Percentiles rank a stretch among this genome's conserved stretches.
Evolutionary conservation across 306 rosid genomes (phyloP).

Genomic region (Canavalia ensiformis): DNA sequence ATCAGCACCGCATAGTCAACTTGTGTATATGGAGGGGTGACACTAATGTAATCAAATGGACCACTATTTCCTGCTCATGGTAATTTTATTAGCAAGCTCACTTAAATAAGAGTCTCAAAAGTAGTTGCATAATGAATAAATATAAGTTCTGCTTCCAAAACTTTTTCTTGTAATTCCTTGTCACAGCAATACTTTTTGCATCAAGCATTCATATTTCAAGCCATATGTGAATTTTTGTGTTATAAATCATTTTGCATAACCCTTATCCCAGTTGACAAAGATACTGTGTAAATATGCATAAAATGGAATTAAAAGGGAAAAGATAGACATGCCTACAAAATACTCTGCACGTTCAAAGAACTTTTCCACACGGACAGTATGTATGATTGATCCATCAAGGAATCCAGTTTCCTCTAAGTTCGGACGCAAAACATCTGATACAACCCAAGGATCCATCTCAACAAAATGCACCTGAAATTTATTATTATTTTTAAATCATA

Average conservation of each 20-base stretch:
- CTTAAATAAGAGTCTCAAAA: not conserved
- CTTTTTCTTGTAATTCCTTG: not conserved
- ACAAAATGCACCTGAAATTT: slow-evolving; percentile 86
- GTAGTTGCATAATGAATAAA: not conserved
- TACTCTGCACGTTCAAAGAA: slow-evolving; percentile 82
- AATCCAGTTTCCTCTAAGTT: slow-evolving; percentile 90
- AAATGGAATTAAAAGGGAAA: slow-evolving; percentile 25
- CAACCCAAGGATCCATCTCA: slow-evolving; percentile 99
- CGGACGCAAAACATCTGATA: slow-evolving; percentile 83
- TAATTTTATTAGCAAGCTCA: not conserved
- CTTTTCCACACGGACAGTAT: slow-evolving; percentile 78
- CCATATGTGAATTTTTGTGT: not conserved
- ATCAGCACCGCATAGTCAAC: slow-evolving; percentile 84
- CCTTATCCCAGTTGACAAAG: not conserved
- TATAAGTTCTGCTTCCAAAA: slow-evolving; percentile 18
- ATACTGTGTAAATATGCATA: slow-evolving; percentile 30
- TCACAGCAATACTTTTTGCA: slow-evolving; percentile 19
- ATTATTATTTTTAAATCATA: slow-evolving; percentile 1
- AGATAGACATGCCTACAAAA: slow-evolving; percentile 68
- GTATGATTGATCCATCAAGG: slow-evolving; percentile 83
- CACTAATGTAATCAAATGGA: slow-evolving; percentile 91
- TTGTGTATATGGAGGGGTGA: slow-evolving; percentile 90
- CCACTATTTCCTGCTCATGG: slow-evolving; percentile 60
- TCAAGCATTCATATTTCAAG: slow-evolving; percentile 11
- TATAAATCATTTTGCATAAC: slow-evolving; percentile 1